These are phyloP conservation scores for Rhizopus microsporus DNA, from an alignment of 371 early-diverging fungal genomes.

Conservation along the genomic window DNA sequence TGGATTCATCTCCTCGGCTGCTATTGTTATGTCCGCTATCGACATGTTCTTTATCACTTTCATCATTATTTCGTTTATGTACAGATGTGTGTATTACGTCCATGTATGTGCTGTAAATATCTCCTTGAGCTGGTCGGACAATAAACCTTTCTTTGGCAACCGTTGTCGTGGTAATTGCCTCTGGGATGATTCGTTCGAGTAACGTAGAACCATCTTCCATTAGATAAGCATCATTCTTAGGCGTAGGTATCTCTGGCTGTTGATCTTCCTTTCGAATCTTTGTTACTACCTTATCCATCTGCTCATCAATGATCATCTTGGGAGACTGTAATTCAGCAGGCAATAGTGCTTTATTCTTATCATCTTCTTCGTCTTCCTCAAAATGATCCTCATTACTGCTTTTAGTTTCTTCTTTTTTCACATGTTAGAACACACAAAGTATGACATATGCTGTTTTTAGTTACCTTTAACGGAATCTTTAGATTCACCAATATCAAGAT, in stretches of 20 bases:
- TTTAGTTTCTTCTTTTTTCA: background rate
- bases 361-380: conserved; percentile 44
- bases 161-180: conserved; percentile 48
- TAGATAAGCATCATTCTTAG: conserved; percentile 35
- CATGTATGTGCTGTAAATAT: conserved; percentile 40
- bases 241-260: conserved; percentile 8
- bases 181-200: conserved; percentile 42
- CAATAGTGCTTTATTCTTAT: conserved; percentile 18
- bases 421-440: background rate
- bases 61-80: conserved; percentile 12
- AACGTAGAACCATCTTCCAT: conserved; percentile 42
- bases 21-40: conserved; percentile 6
- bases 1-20: conserved; percentile 39
- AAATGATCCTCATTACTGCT: conserved; percentile 35
- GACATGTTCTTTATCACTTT: background rate
- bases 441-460: background rate
- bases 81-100: conserved; percentile 47
- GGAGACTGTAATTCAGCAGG: conserved; percentile 50
- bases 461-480: conserved; percentile 19
- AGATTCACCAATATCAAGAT: conserved; percentile 44
- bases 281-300: conserved; percentile 49
- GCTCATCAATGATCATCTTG: conserved; percentile 55
- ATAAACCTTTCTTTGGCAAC: conserved; percentile 49
- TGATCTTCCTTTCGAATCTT: conserved; percentile 28
- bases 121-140: conserved; percentile 46